phyloP scores from a whole-genome alignment of 129 eudicot genomes.

The Erigeron canadensis region DNA sequence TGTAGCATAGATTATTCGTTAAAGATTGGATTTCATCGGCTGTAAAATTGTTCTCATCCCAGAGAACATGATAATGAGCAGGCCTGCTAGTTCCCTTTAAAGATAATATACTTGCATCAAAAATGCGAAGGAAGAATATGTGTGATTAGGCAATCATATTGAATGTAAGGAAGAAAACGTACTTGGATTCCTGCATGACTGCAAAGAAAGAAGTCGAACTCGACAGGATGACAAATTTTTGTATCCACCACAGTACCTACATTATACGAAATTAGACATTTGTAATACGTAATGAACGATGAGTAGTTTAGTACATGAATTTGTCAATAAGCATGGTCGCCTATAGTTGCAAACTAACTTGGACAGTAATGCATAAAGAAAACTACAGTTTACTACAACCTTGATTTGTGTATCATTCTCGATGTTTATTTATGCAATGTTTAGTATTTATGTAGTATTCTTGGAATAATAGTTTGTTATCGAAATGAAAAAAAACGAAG shows the following conservation, averaged over 20 bases:
- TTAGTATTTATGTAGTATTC: not conserved
- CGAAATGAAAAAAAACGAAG: not conserved
- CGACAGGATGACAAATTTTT: slow-evolving; percentile 89
- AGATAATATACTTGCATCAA: not conserved
- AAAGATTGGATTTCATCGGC: slow-evolving; percentile 82
- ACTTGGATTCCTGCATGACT: slow-evolving; percentile 94
- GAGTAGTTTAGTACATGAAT: no score
- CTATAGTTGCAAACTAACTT: not conserved
- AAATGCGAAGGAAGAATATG: not conserved
- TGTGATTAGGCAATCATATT: not conserved
- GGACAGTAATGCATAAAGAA: not conserved
- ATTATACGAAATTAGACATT: slow-evolving; percentile 53
- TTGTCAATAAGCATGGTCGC: not conserved
- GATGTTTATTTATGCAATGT: not conserved
- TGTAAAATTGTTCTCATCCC: slow-evolving; percentile 86
- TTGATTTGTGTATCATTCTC: no score
- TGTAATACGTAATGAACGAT: no score
- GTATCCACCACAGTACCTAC: slow-evolving; percentile 89
- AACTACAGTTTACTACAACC: not conserved
- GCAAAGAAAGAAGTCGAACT: slow-evolving; percentile 84
- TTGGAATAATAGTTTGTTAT: not conserved
- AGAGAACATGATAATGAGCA: slow-evolving; percentile 90
- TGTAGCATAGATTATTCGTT: slow-evolving; percentile 85
- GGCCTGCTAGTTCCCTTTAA: slow-evolving; percentile 90
- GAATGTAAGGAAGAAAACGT: not conserved